A percentile compares a stretch with the other conserved stretches of the same genome.
phyloP scores from a whole-genome alignment of 106 monocot species.

The Phalaenopsis equestris region DNA sequence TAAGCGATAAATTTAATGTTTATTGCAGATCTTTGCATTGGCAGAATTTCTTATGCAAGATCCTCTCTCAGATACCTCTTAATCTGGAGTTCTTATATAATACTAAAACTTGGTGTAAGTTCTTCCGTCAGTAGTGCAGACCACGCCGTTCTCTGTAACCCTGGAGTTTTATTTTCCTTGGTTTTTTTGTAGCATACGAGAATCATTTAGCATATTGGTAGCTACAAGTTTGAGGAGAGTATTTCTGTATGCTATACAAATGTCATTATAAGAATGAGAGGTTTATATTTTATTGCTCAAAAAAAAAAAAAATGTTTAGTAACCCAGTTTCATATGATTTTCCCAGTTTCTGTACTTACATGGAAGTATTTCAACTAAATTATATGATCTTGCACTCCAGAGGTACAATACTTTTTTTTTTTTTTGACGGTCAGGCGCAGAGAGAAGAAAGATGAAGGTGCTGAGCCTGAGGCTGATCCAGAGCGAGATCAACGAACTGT shows the following conservation, averaged over 20 bases:
- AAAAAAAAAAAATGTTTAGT: background rate
- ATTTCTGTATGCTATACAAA: background rate
- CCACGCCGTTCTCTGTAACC: background rate
- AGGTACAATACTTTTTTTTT: background rate
- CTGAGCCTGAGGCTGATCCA: slow-evolving; percentile 76
- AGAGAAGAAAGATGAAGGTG: slow-evolving; percentile 59
- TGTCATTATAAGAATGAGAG: background rate
- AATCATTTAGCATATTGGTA: background rate
- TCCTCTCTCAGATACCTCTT: background rate
- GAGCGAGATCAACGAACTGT: slow-evolving; percentile 96
- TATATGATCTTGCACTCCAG: background rate
- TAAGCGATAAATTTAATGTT: background rate
- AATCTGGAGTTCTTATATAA: background rate
- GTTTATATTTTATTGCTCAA: background rate
- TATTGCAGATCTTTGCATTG: background rate
- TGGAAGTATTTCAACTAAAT: background rate
- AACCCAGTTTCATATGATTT: background rate
- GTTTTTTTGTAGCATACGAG: background rate
- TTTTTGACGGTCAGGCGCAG: slow-evolving; percentile 39
- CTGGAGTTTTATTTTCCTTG: background rate
- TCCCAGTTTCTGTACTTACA: background rate
- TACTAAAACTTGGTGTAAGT: background rate
- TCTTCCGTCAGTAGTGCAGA: background rate
- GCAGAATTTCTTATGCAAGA: background rate
- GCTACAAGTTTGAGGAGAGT: background rate